phyloP scores from a whole-genome alignment of 2,329 filamentous ascomycete genomes.

The Aspergillus luchuensis region DNA sequence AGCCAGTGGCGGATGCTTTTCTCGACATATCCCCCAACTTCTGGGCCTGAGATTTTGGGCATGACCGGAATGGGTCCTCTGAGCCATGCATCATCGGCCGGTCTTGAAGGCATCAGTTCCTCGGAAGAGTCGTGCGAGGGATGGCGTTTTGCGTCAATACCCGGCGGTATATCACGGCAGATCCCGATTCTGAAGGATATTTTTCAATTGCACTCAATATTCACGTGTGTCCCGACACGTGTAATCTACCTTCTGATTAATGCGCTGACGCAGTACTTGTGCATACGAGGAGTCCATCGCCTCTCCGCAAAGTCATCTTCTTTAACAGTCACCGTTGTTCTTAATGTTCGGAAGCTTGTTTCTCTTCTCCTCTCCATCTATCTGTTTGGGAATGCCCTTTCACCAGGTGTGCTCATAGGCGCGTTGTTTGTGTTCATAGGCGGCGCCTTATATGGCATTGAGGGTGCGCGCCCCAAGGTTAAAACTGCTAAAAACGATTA shows the following conservation, averaged over 20 bases:
- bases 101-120: neutral
- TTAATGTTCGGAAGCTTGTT: conserved; percentile 92
- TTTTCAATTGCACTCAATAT: conserved; percentile 21
- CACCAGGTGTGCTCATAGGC: conserved; percentile 74
- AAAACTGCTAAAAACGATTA: conserved; percentile 24
- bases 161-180: neutral
- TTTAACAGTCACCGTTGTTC: conserved; percentile 90
- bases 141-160: conserved; percentile 1
- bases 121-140: neutral
- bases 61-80: neutral
- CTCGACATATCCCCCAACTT: conserved; percentile 36
- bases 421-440: conserved; percentile 85
- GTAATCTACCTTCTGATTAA: conserved; percentile 46
- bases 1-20: conserved; percentile 40
- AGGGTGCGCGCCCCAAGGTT: conserved; percentile 49
- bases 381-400: conserved; percentile 85
- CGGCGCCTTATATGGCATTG: conserved; percentile 87
- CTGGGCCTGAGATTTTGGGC: conserved; percentile 17
- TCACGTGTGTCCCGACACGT: conserved; percentile 37
- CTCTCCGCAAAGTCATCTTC: conserved; percentile 85
- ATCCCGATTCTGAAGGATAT: conserved; percentile 1
- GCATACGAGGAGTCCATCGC: conserved; percentile 95
- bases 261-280: conserved; percentile 88
- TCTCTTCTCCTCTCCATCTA: conserved; percentile 90
- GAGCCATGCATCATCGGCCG: neutral